Base-by-base conservation (phyloP, 805 yeast genomes). In the Spathaspora arborariae region DNA sequence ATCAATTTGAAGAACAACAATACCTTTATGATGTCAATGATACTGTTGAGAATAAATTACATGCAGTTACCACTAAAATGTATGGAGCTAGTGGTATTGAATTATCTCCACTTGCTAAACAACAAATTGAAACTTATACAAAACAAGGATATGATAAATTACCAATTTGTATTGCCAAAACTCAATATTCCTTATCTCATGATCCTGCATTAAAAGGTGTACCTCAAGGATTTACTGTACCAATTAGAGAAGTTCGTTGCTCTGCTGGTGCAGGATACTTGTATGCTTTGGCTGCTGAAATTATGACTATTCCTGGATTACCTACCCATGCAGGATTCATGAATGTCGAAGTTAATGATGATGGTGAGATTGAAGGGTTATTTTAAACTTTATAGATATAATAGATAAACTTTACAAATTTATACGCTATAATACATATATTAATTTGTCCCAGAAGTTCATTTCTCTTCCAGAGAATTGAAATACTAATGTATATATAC, bases 201-300 rank as follows among this genome's bases (percentile, higher is more conserved):
- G 98, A 92, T 68, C 90, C 98, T 39, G 73, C 80, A 19, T 78
- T 94, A 66, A 91, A 91, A 73, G 97, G 97, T 63, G 97, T 89
- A 38, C 99, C 99, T 54, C 81, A 85, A 18, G 97, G 96, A 7
- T 92, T 91, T 75, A 86, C 82, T 15, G 87, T 92, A 65, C 98
- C 99, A 43, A 89, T 92, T 57, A 81, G 96, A 65, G 99, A 92
- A 58, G 88, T 92, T 53, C 85, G 96, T 68, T 91, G 92, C 36
- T 85, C 96, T 33, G 88, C 88, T 46, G 99, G 99, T 68, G 98
- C 97, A 41, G 97, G 97, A 8, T 92, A 92, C 70, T 76, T 92
- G 63, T 94, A 92, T 62, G 98, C 98, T 1, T 77, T 92, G 57
- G 97, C 97, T 15, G 97, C 96, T 47, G 96, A 92, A 68, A 92